Evolutionary conservation across 768 basidiomycete species (phyloP).

Genomic region (Mycena polygramma): DNA sequence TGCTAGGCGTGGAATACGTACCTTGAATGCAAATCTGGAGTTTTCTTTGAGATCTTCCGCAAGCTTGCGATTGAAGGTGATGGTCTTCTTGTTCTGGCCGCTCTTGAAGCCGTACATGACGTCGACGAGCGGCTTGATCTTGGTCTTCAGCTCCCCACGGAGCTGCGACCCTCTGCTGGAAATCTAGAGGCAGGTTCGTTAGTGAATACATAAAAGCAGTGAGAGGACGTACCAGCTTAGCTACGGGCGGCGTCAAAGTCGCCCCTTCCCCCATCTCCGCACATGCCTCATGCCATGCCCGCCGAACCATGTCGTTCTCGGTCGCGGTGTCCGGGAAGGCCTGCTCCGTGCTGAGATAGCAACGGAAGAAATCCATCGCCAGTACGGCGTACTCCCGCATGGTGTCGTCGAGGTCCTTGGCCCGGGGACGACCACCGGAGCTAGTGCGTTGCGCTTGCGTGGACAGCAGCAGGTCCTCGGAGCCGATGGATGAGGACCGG

Average conservation of each 20-base stretch:
- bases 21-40: neutral
- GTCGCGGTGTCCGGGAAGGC: conserved; percentile 25
- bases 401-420: conserved; percentile 28
- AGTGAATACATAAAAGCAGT: neutral
- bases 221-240: conserved; percentile 29
- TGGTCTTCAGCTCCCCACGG: conserved; percentile 41
- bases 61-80: conserved; percentile 2
- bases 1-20: neutral
- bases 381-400: conserved; percentile 20
- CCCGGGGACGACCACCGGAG: conserved; percentile 30
- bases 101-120: conserved; percentile 31
- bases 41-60: conserved; percentile 7
- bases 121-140: conserved; percentile 34
- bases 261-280: neutral
- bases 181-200: conserved; percentile 27
- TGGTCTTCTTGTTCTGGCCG: conserved; percentile 29
- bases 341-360: conserved; percentile 5
- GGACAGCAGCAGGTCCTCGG: neutral
- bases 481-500: neutral
- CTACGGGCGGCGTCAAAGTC: conserved; percentile 7
- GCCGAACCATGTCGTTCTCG: conserved; percentile 12
- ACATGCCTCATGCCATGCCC: conserved; percentile 22
- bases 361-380: conserved; percentile 24
- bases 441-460: neutral
- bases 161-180: conserved; percentile 35